These are phyloP conservation scores for Xylaria sp. DNA, from an alignment of 2,329 filamentous ascomycete species.

Conservation along the genomic window DNA sequence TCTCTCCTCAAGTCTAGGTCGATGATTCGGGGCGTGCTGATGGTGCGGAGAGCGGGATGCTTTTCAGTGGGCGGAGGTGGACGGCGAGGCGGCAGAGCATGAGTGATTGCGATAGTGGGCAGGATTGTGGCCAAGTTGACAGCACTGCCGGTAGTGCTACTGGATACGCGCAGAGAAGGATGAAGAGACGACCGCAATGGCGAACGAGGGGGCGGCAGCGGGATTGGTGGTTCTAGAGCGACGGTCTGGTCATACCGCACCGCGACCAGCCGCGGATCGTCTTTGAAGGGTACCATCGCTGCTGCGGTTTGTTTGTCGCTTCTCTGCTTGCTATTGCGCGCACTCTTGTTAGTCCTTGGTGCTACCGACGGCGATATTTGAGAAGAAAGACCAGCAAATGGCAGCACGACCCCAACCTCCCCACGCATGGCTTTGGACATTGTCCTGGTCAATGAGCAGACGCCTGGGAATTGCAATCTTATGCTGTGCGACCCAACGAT, in stretches of 20 bases:
- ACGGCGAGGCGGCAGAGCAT: slow-evolving; percentile 32
- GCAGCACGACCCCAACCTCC: slow-evolving; percentile 14
- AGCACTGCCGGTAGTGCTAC: slow-evolving; percentile 13
- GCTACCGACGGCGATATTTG: slow-evolving; percentile 32
- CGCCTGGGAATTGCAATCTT: slow-evolving; percentile 8
- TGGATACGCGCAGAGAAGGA: slow-evolving; percentile 27
- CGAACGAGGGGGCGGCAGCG: slow-evolving; percentile 42
- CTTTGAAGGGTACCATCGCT: slow-evolving; percentile 38
- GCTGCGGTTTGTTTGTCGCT: slow-evolving; percentile 24
- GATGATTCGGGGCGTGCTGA: slow-evolving; percentile 27
- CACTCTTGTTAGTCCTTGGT: slow-evolving; percentile 26
- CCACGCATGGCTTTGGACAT: slow-evolving; percentile 17
- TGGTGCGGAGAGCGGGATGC: slow-evolving; percentile 47
- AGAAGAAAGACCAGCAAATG: slow-evolving; percentile 12
- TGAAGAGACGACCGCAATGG: slow-evolving; percentile 31
- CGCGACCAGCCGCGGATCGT: slow-evolving; percentile 47
- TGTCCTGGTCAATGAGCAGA: neutral
- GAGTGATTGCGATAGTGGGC: slow-evolving; percentile 19
- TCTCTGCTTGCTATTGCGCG: slow-evolving; percentile 34
- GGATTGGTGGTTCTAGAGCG: slow-evolving; percentile 53
- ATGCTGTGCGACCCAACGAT: slow-evolving; percentile 8
- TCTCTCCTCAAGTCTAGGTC: slow-evolving; percentile 48
- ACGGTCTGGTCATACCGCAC: slow-evolving; percentile 58
- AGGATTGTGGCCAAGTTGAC: neutral
- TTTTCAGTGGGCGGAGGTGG: slow-evolving; percentile 44